Evolutionary conservation across 2,329 filamentous ascomycete genomes (phyloP), one percentile per base, ranked within the genome.

Genomic region (Sporothrix humicola): DNA sequence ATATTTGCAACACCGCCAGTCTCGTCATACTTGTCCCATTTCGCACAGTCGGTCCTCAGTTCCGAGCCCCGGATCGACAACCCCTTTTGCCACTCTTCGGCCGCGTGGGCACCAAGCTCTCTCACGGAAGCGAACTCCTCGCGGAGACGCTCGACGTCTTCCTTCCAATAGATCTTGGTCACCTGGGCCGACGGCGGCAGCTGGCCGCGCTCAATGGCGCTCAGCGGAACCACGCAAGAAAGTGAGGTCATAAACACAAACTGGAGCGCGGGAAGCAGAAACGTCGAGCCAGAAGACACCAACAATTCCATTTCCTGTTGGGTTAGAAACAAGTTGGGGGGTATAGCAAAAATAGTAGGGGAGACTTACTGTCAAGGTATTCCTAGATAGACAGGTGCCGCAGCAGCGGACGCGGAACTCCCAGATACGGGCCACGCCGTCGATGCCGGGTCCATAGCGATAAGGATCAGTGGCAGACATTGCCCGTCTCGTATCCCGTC

Each of bases 51-150:
- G 12, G 84, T 85, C 77, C 89, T 87, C 68, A 85, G 82, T 74
- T 89, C 85, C 77, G 88, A 88, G 10, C 92, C 91, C 73, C 88
- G 86, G 42, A 83, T 83, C 59, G 90, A 87, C 3, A 96, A 85
- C 10, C 93, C 93, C 81, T 95, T 95, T 44, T 90, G 84, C 93
- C 93, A 96, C 80, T 95, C 93, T 77, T 93, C 91, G 3, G 88
- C 87, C 12, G 91, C 88, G 58, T 90, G 90, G 61, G 86, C 78
- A n/a, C 93, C 92, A 77, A 93, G 86, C n/a, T 84, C 82, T 77
- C 89, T 88, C 72, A 90, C 92, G 5, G 88, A 84, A 59, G 88
- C 83, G 76, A 93, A 89, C 78, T 93, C 89, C 46, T 83, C 79
- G 73, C 87, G 87, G 76, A 95, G 86, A 8, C 85, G 84, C 37